These are phyloP conservation scores for Taphrina sp. DNA, from an alignment of 1,139 yeast genomes.

Conservation along the genomic window DNA sequence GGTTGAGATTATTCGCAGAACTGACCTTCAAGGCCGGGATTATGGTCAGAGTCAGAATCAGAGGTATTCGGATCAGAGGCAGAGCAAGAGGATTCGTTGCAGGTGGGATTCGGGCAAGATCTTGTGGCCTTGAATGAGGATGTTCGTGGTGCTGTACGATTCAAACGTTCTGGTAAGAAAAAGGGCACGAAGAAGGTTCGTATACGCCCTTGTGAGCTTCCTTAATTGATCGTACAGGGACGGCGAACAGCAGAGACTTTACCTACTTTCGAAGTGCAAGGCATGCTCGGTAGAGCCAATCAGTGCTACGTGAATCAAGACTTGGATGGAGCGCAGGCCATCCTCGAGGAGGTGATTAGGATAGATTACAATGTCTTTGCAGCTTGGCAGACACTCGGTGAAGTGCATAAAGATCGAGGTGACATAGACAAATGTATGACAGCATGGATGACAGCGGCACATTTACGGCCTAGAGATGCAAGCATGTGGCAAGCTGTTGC, in stretches of 20 bases:
- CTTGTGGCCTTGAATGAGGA: constrained; percentile 8
- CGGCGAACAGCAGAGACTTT: constrained; percentile 22
- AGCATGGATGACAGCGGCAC: constrained; percentile 83
- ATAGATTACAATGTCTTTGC: constrained; percentile 73
- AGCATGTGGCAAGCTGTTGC: constrained; percentile 86
- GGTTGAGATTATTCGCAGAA: not conserved
- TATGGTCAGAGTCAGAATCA: constrained; percentile 19
- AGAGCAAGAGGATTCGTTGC: not conserved
- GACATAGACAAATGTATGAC: constrained; percentile 70
- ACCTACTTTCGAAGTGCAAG: constrained; percentile 68
- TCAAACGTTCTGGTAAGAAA: constrained; percentile 3
- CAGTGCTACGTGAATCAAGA: constrained; percentile 72
- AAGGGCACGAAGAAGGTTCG: constrained; percentile 4
- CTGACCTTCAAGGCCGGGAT: constrained; percentile 10
- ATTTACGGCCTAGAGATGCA: constrained; percentile 70
- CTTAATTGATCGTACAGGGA: constrained; percentile 1
- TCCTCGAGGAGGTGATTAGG: constrained; percentile 71
- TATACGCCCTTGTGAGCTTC: not conserved
- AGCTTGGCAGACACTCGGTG: constrained; percentile 84
- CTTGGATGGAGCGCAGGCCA: constrained; percentile 61
- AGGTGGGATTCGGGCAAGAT: not conserved
- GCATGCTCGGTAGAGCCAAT: constrained; percentile 67
- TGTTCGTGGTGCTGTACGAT: constrained; percentile 19
- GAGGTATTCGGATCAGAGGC: not conserved
- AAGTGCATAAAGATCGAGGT: constrained; percentile 69